Base-by-base conservation (phyloP, 768 basidiomycete species). In the Trichaptum fuscoviolaceum region DNA sequence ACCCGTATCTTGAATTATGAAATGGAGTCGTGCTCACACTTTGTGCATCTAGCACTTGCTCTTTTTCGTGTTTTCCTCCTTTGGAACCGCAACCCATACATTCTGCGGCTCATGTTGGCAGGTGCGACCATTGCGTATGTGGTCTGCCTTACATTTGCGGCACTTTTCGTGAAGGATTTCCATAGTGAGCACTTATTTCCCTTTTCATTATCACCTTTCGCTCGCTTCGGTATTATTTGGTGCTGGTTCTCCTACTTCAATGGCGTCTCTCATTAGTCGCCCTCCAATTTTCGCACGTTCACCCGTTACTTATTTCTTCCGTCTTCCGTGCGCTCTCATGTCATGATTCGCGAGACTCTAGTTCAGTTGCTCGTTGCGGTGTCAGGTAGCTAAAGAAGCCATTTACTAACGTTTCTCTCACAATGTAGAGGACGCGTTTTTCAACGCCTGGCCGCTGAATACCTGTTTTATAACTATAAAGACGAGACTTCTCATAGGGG, bases 381-480 rank as follows among this genome's bases (percentile, higher is more conserved):
- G 3, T 52, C 15, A 30, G 8, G 30, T 30, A 30, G 30, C 30
- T 52, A 12, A 15, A 15, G 42, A 12, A 52, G 2, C 5, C 5
- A 15, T 12, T 12, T 20, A 52, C 10, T 52, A 12, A 52, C 42
- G 3, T 15, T 20, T 52, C 20, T 52, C 42, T 52, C 10, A 52
- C 20, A 12, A 52, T 20, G 15, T 20, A 52, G 42, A 52, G 42
- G 20, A 52, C 15, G 42, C 42, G 20, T 12, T 52, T 12, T 52
- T 52, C 42, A 52, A 52, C 42, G 42, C 42, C 42, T 52, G 42
- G 42, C 42, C 42, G 42, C 42, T 52, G 42, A 52, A 52, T 52
- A 52, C 42, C 15, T 52, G 42, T 52, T 52, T 52, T 20, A 12
- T 52, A 2, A 52, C 42, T 12, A 52, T 52, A 15, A 52, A 52